A percentile compares a stretch with the other conserved stretches of the same genome.
Evolutionary conservation across 805 yeast species (phyloP).

Genomic region (Saccharomycopsis fodiens): DNA sequence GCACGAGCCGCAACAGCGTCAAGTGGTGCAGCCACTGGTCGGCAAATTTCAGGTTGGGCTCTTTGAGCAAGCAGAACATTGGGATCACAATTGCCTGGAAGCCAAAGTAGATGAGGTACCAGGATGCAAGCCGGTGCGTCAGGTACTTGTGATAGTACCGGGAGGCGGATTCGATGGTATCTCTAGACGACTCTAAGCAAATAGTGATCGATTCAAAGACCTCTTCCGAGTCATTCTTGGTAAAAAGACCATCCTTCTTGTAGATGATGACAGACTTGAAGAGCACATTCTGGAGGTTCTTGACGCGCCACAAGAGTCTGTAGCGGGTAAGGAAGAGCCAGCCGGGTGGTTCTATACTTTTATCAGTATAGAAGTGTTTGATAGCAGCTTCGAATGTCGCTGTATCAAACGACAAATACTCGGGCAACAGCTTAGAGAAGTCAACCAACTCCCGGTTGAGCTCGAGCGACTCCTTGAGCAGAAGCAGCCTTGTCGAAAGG

Average conservation of each 20-base stretch:
- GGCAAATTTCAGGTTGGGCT: slow-evolving; percentile 39
- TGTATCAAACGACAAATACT: slow-evolving; percentile 38
- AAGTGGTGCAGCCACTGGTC: slow-evolving; percentile 30
- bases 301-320: slow-evolving; percentile 51
- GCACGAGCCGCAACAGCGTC: slow-evolving; percentile 15
- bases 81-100: slow-evolving; percentile 59
- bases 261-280: slow-evolving; percentile 53
- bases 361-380: slow-evolving; percentile 21
- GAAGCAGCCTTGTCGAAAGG: slow-evolving; percentile 40
- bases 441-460: slow-evolving; percentile 36
- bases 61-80: slow-evolving; percentile 44
- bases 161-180: slow-evolving; percentile 44
- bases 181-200: slow-evolving; percentile 45
- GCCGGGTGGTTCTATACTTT: slow-evolving; percentile 26
- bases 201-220: slow-evolving; percentile 42
- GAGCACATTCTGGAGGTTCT: slow-evolving; percentile 46
- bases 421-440: slow-evolving; percentile 37
- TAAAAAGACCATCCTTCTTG: slow-evolving; percentile 34
- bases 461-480: slow-evolving; percentile 42
- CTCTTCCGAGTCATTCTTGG: slow-evolving; percentile 32
- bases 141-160: slow-evolving; percentile 21
- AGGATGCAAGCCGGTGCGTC: slow-evolving; percentile 30
- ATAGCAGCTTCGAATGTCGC: slow-evolving; percentile 25
- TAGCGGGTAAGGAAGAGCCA: slow-evolving; percentile 51
- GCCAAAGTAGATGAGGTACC: slow-evolving; percentile 58